phyloP scores from a whole-genome alignment of 495 filamentous ascomycete genomes.

The Gamarada debralockiae region DNA sequence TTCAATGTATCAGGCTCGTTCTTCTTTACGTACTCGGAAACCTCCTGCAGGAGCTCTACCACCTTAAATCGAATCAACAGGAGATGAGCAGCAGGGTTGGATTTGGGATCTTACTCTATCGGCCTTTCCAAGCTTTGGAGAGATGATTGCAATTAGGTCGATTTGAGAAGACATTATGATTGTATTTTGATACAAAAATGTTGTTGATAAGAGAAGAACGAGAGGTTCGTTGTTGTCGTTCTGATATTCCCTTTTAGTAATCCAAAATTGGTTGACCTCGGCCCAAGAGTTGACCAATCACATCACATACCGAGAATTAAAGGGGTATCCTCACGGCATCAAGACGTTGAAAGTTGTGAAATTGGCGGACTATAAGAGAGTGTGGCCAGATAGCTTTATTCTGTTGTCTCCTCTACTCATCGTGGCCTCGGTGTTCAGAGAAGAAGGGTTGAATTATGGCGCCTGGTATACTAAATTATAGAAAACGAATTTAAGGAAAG shows the following conservation, averaged over 20 bases:
- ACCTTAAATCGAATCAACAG: conserved; percentile 14
- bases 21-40: conserved; percentile 19
- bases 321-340: too few species aligned
- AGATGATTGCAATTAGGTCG: conserved; percentile 22
- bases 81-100: background rate
- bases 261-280: background rate
- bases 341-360: too few species aligned
- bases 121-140: conserved; percentile 22
- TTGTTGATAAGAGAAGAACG: background rate
- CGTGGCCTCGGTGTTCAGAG: too few species aligned
- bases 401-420: too few species aligned
- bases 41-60: conserved; percentile 18
- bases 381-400: too few species aligned
- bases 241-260: background rate
- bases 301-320: background rate
- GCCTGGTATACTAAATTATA: too few species aligned
- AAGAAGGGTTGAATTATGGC: too few species aligned
- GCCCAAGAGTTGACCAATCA: background rate
- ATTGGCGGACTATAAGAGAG: too few species aligned
- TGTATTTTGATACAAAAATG: background rate
- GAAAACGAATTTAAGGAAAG: too few species aligned
- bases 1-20: conserved; percentile 24
- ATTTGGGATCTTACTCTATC: conserved; percentile 18
- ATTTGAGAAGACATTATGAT: conserved; percentile 22
- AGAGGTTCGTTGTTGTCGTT: background rate